Conservation (phyloP, 106 monocot species). For the Agapanthus africanus region DNA sequence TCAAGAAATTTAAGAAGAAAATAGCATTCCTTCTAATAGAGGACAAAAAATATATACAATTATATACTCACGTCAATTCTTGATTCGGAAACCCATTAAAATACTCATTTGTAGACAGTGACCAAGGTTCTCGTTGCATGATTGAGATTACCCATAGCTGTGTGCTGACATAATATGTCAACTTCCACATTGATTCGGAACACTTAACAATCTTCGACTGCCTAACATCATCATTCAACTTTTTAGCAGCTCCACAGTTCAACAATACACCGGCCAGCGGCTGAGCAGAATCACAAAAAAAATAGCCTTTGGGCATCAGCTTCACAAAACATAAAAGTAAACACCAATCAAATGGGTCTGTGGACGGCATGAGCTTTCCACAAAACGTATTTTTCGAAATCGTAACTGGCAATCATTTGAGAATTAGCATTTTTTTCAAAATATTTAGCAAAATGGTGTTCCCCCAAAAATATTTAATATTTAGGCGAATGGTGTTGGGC, state of each 20-base stretch:
- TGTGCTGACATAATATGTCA: slow-evolving; percentile 57
- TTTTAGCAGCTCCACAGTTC: slow-evolving; percentile 8
- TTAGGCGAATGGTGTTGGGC: no score
- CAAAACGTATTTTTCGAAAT: not conserved
- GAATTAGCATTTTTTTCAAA: no score
- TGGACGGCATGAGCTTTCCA: not conserved
- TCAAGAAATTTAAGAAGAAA: not conserved
- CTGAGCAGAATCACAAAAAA: slow-evolving; percentile 15
- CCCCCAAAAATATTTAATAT: no score
- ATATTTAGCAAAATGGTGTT: no score
- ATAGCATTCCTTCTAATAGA: not conserved
- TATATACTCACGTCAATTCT: slow-evolving; percentile 49
- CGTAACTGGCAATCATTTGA: not conserved
- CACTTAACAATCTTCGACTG: slow-evolving; percentile 58
- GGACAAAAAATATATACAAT: not conserved
- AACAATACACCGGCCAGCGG: slow-evolving; percentile 36
- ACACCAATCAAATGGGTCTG: not conserved
- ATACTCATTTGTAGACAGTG: slow-evolving; percentile 55
- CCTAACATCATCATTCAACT: slow-evolving; percentile 36
- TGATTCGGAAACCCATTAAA: slow-evolving; percentile 83
- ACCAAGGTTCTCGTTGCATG: slow-evolving; percentile 57
- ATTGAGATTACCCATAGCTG: slow-evolving; percentile 63
- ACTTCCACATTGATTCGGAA: slow-evolving; percentile 87
- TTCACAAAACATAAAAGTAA: not conserved
- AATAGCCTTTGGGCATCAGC: not conserved